These are phyloP conservation scores for Aspergillus novoparasiticus DNA, from an alignment of 2,329 filamentous ascomycete species.

Conservation along the genomic window DNA sequence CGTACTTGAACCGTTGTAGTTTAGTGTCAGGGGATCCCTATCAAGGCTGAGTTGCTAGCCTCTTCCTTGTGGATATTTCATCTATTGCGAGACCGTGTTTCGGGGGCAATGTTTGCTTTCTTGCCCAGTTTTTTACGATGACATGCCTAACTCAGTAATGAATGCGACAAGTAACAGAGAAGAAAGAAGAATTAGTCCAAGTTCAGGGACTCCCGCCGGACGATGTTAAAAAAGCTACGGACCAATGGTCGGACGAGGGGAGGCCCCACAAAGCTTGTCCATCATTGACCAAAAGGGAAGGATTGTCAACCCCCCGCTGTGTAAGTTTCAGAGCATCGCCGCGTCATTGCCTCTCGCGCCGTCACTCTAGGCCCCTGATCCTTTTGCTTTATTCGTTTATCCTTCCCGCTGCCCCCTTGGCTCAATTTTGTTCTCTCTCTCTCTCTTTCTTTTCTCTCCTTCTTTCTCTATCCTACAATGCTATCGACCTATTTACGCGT, in stretches of 20 bases:
- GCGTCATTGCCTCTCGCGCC: conserved; percentile 1
- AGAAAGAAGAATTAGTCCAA: neutral
- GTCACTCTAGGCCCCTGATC: neutral
- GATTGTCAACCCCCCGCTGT: conserved; percentile 1
- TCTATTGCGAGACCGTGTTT: neutral
- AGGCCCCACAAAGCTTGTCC: conserved; percentile 10
- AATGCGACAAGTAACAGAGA: neutral
- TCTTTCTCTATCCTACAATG: conserved; percentile 11
- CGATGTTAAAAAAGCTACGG: neutral
- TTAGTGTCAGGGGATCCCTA: neutral
- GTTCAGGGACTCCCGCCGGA: neutral
- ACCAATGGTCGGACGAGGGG: neutral
- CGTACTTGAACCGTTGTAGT: neutral
- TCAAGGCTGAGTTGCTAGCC: neutral
- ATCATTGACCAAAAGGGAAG: conserved; percentile 6
- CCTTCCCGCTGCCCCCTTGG: neutral
- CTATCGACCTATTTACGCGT: conserved; percentile 4
- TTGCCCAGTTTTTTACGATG: neutral
- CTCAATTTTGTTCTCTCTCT: neutral
- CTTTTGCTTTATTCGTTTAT: neutral
- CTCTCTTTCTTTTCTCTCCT: neutral
- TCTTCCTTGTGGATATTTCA: neutral
- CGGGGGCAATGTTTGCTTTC: neutral
- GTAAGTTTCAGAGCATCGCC: conserved; percentile 8
- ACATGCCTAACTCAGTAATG: neutral